Conservation (phyloP, 1,139 yeast genomes). For the Diutina catenulata region DNA sequence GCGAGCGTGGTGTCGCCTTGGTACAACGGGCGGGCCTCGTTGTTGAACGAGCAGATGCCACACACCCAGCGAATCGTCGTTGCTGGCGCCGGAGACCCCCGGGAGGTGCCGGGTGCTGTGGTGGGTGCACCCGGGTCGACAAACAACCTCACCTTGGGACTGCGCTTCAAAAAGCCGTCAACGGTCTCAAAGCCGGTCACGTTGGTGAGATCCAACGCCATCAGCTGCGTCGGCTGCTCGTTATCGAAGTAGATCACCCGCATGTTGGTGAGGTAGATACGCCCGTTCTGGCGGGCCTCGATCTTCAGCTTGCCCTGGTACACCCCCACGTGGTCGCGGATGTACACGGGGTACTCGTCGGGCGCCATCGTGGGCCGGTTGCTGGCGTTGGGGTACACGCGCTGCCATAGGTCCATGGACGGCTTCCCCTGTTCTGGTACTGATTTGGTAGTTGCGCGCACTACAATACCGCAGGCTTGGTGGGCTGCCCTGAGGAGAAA, state of each 20-base stretch:
- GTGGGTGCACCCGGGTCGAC: conserved; percentile 8
- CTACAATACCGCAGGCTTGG: too few species aligned
- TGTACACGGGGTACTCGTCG: conserved; percentile 30
- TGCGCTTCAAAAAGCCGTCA: conserved; percentile 61
- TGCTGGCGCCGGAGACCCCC: not conserved
- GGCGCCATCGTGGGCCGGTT: conserved; percentile 33
- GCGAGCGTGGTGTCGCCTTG: conserved; percentile 14
- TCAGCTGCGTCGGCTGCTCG: conserved; percentile 21
- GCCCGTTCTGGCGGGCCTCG: conserved; percentile 54
- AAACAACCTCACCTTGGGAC: conserved; percentile 55
- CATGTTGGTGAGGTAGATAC: conserved; percentile 63
- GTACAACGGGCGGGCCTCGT: conserved; percentile 27
- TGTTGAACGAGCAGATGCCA: conserved; percentile 68
- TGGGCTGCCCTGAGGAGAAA: too few species aligned
- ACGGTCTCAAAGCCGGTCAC: conserved; percentile 35
- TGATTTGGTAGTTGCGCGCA: too few species aligned
- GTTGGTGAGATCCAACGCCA: conserved; percentile 37
- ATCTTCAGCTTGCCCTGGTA: conserved; percentile 65
- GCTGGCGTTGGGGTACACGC: conserved; percentile 28
- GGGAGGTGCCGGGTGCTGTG: not conserved
- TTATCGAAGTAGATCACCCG: conserved; percentile 68
- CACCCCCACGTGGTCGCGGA: conserved; percentile 49
- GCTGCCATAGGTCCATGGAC: conserved; percentile 22
- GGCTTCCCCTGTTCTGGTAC: too few species aligned
- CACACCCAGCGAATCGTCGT: conserved; percentile 52